A percentile compares a stretch with the other conserved stretches of the same genome.
Evolutionary conservation across 495 filamentous ascomycete genomes (phyloP).

Genomic region (Hypomontagnella submonticulosa): DNA sequence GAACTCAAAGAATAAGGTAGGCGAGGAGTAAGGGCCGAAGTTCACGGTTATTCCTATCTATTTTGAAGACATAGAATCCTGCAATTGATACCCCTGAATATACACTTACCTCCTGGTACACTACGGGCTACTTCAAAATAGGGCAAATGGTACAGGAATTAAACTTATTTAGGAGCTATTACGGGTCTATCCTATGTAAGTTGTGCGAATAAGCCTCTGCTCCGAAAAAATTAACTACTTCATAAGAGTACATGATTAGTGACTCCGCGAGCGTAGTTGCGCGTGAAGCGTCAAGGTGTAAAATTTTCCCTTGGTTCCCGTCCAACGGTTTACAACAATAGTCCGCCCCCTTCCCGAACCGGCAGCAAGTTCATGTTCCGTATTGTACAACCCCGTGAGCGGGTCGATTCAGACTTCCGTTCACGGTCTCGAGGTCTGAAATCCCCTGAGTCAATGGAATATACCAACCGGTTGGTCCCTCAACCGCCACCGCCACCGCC

Average conservation of each 20-base stretch:
- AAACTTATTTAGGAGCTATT: constrained; percentile 25
- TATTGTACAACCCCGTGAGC: constrained; percentile 34
- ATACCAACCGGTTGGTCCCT: constrained; percentile 3
- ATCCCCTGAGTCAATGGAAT: constrained; percentile 14
- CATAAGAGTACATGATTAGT: constrained; percentile 44
- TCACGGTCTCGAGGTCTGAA: constrained; percentile 13
- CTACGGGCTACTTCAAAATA: constrained; percentile 1
- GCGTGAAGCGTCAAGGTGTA: constrained; percentile 22
- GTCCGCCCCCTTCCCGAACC: constrained; percentile 10
- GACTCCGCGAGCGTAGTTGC: constrained; percentile 32
- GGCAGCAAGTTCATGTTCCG: constrained; percentile 23
- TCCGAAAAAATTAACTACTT: constrained; percentile 29
- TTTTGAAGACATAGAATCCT: not conserved
- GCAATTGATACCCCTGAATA: constrained; percentile 1
- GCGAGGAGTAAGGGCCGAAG: constrained; percentile 22
- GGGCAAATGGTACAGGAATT: constrained; percentile 28
- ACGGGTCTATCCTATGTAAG: constrained; percentile 11
- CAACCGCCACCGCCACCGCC: constrained; percentile 6
- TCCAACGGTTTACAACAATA: constrained; percentile 23
- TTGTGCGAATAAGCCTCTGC: constrained; percentile 25
- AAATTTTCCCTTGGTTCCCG: constrained; percentile 4
- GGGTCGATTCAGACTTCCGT: constrained; percentile 19
- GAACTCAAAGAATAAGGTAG: constrained; percentile 41
- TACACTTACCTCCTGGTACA: not conserved
- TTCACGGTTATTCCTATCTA: not conserved